Evolutionary conservation across 805 yeast species (phyloP).

Genomic region (Ogataea methanolica): DNA sequence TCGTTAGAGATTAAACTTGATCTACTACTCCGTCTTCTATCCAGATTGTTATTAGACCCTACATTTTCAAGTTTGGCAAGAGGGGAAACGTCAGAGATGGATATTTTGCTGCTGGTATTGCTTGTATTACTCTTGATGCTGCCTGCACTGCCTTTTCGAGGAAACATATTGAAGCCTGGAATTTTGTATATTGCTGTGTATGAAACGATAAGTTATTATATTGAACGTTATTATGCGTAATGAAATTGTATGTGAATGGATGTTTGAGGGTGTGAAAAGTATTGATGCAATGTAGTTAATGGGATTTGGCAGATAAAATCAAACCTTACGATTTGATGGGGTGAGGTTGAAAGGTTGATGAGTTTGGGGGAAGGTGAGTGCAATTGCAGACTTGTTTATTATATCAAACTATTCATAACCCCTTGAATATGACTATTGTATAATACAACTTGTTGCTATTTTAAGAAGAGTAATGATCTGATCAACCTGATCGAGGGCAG

Average conservation of each 20-base stretch:
- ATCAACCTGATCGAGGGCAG: too few species aligned
- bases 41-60: background rate
- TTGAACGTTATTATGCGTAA: too few species aligned
- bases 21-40: constrained; percentile 5
- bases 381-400: background rate
- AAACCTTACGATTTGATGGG: too few species aligned
- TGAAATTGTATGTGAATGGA: too few species aligned
- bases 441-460: background rate
- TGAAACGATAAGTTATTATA: background rate
- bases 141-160: background rate
- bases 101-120: background rate
- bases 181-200: background rate
- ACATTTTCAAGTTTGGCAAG: constrained; percentile 7
- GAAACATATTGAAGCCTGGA: background rate
- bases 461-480: background rate
- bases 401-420: background rate
- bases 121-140: background rate
- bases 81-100: constrained; percentile 7
- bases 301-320: too few species aligned
- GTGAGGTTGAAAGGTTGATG: too few species aligned
- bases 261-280: too few species aligned
- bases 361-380: too few species aligned
- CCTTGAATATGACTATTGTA: background rate
- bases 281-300: too few species aligned
- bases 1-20: constrained; percentile 23